A percentile compares a stretch with the other conserved stretches of the same genome.
These are phyloP conservation scores for Hyphodiscus sp. DNA, from an alignment of 2,329 filamentous ascomycete species.

Conservation along the genomic window DNA sequence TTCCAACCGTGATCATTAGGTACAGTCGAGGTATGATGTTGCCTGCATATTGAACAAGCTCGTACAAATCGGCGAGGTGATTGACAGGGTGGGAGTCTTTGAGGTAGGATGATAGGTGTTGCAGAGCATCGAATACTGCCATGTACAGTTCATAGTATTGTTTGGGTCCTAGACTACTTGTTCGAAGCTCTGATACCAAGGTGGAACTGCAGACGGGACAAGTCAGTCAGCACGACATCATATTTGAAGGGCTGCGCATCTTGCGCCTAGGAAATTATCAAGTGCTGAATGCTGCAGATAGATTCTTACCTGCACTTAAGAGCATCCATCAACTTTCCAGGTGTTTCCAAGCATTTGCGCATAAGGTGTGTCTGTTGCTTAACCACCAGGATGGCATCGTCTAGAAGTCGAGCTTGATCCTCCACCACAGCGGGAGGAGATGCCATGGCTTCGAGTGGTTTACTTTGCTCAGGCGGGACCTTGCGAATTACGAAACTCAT, in stretches of 20 bases:
- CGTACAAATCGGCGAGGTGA: conserved; percentile 95
- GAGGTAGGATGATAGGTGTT: conserved; percentile 92
- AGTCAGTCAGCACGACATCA: conserved; percentile 25
- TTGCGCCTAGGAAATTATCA: conserved; percentile 6
- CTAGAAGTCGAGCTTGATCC: conserved; percentile 85
- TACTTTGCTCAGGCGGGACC: conserved; percentile 20
- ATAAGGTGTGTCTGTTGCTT: conserved; percentile 95
- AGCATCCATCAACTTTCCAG: conserved; percentile 98
- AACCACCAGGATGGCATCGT: conserved; percentile 94
- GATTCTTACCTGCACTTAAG: conserved; percentile 90
- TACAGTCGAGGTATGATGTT: conserved; percentile 96
- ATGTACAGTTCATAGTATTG: conserved; percentile 99
- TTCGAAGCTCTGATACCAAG: conserved; percentile 95
- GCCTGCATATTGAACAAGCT: conserved; percentile 94
- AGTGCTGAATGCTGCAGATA: background rate
- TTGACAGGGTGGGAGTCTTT: conserved; percentile 97
- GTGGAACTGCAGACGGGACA: conserved; percentile 63
- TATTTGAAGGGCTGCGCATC: conserved; percentile 2
- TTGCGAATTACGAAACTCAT: conserved; percentile 21
- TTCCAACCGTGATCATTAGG: conserved; percentile 98
- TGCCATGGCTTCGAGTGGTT: conserved; percentile 34
- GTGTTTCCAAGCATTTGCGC: conserved; percentile 95
- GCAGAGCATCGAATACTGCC: conserved; percentile 95
- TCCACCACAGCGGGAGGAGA: conserved; percentile 62
- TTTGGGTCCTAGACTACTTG: conserved; percentile 94